Evolutionary conservation across 352 stramenopile species (phyloP), one percentile per base, ranked within the genome.

Genomic region (Phytophthora cajani): DNA sequence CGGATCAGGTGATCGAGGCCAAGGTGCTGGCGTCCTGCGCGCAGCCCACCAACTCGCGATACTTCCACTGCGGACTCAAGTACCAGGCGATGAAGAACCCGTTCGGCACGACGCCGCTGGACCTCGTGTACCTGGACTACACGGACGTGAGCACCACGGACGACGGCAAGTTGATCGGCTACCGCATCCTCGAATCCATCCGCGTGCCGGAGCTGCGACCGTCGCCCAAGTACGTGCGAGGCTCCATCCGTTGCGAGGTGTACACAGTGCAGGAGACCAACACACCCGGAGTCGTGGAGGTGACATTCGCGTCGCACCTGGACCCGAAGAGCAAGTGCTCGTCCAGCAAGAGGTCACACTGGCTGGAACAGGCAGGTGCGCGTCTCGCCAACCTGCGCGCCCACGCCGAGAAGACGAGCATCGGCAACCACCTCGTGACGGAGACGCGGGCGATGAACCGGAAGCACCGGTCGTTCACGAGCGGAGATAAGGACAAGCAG

Each of bases 111-210:
- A 72, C 70, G 3, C 74, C 81, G 4, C 62, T 95, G 11, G 88
- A 95, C 46, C 74, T 95, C 58, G 88, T 95, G 3, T 93, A 90
- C 47, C 71, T 95, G 33, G 88, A 95, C 75, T 95, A 95, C 75
- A 94, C 88, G 17, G 87, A 94, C 52, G 86, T 94, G 42, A 81
- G 78, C 40, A 84, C 81, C n/a, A 91, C 82, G 40, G 58, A 72
- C 9, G 73, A 87, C 55, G 81, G 79, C 30, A 88, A 89, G 61
- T 71, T 91, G 49, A 75, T 94, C 14, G 88, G 86, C 30, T 92
- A 86, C 67, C 85, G 87, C 56, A 90, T 95, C 61, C 62, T 92
- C 32, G 88, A 95, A 54, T 93, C 85, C 14, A 95, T 95, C 64
- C 88, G 88, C 51, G 79, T 95, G 14, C 82, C 84, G 14, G 87